Evolutionary conservation across 192 early-diverging fungal species (phyloP).

Genomic region (Paraglomus occultum): DNA sequence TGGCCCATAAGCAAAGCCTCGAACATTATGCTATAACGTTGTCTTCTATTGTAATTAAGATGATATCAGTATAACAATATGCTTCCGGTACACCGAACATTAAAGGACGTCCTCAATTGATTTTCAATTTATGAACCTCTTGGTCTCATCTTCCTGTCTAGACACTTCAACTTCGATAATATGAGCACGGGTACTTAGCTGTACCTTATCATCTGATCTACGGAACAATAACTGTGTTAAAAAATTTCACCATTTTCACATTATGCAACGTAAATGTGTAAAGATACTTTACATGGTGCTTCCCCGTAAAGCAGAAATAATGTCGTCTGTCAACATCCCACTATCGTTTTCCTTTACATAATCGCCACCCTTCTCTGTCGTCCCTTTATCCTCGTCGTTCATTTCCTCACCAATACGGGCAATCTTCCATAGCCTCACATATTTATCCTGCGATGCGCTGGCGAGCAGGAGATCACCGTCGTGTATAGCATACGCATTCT

Average conservation of each 20-base stretch:
- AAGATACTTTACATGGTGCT: conserved; percentile 35
- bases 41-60: conserved; percentile 15
- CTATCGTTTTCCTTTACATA: not conserved
- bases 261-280: not conserved
- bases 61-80: not conserved
- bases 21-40: conserved; percentile 65
- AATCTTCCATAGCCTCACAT: conserved; percentile 89
- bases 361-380: not conserved
- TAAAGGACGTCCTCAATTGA: too few relatives aligned
- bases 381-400: not conserved
- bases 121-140: not conserved
- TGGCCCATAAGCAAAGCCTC: conserved; percentile 94
- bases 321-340: too few relatives aligned
- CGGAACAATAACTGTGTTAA: not conserved
- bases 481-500: conserved; percentile 53
- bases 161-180: conserved; percentile 54
- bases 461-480: conserved; percentile 84
- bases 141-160: conserved; percentile 19
- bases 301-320: conserved; percentile 32
- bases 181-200: conserved; percentile 86
- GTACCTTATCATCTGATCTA: conserved; percentile 52
- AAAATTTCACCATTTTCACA: conserved; percentile 4
- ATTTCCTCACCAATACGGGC: conserved; percentile 32
- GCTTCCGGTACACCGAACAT: too few relatives aligned
- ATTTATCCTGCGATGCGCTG: conserved; percentile 87